Conservation (phyloP, 2,329 filamentous ascomycete genomes). For the Exutisphaerella laricina region DNA sequence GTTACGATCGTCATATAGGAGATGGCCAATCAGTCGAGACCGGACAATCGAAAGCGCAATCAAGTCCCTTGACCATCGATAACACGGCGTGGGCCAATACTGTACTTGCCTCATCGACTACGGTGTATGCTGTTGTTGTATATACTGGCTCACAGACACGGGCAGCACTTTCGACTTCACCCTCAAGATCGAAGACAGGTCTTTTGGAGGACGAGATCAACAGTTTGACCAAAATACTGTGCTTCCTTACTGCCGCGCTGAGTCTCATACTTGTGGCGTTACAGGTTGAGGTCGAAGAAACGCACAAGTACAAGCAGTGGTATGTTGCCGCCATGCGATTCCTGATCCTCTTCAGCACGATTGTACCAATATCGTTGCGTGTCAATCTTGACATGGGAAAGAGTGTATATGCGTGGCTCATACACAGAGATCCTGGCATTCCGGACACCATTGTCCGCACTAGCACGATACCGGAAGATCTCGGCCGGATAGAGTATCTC, state of each 20-base stretch:
- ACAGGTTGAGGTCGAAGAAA: slow-evolving; percentile 61
- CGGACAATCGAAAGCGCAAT: slow-evolving; percentile 30
- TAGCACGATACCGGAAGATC: slow-evolving; percentile 93
- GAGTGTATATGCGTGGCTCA: slow-evolving; percentile 91
- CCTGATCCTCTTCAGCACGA: slow-evolving; percentile 95
- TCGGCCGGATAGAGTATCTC: slow-evolving; percentile 92
- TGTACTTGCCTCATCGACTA: slow-evolving; percentile 86
- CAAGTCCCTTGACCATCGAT: slow-evolving; percentile 78
- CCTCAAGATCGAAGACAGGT: slow-evolving; percentile 89
- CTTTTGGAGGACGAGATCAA: slow-evolving; percentile 96
- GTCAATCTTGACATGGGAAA: slow-evolving; percentile 98
- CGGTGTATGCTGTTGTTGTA: slow-evolving; percentile 80
- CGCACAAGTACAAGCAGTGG: slow-evolving; percentile 61
- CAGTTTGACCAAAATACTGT: slow-evolving; percentile 91
- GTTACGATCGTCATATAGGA: slow-evolving; percentile 41
- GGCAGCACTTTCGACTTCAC: slow-evolving; percentile 85
- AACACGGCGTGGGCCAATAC: slow-evolving; percentile 99
- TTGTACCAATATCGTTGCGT: slow-evolving; percentile 92
- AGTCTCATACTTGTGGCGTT: slow-evolving; percentile 85
- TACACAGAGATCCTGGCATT: slow-evolving; percentile 85
- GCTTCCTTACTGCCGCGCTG: slow-evolving; percentile 75
- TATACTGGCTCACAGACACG: slow-evolving; percentile 94
- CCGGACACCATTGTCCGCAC: slow-evolving; percentile 89
- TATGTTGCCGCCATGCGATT: slow-evolving; percentile 99
- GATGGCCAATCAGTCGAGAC: slow-evolving; percentile 4